phyloP scores from a whole-genome alignment of 2,329 filamentous ascomycete species.

The Clonostachys chloroleuca region DNA sequence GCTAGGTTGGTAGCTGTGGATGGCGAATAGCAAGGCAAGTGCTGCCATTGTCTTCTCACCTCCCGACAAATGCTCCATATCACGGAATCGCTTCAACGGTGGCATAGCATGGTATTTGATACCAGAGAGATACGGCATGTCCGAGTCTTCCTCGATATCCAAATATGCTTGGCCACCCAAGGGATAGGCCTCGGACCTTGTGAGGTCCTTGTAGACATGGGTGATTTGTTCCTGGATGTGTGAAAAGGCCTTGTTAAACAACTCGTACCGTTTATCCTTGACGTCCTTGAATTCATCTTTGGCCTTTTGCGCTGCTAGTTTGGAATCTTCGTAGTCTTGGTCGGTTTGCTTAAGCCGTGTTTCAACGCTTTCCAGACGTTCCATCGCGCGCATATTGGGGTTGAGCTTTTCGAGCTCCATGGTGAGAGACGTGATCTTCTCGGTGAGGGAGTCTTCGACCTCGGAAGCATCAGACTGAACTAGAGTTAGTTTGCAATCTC shows the following conservation, averaged over 20 bases:
- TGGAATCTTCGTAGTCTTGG: conserved; percentile 83
- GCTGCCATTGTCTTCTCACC: conserved; percentile 99
- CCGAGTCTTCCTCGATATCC: conserved; percentile 89
- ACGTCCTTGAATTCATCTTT: conserved; percentile 81
- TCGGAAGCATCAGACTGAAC: conserved; percentile 62
- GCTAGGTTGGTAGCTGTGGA: conserved; percentile 91
- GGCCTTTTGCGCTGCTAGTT: conserved; percentile 66
- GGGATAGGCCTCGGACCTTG: conserved; percentile 83
- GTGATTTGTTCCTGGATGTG: conserved; percentile 96
- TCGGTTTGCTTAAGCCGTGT: conserved; percentile 78
- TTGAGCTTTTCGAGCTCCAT: conserved; percentile 88
- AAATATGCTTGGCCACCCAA: conserved; percentile 87
- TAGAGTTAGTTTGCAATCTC: conserved; percentile 1
- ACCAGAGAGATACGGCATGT: conserved; percentile 90
- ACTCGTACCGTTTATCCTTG: conserved; percentile 77
- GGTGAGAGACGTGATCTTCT: conserved; percentile 71
- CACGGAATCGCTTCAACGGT: conserved; percentile 93
- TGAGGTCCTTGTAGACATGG: conserved; percentile 92
- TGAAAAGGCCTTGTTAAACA: conserved; percentile 92
- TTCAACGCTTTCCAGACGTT: conserved; percentile 83
- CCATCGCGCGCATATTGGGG: conserved; percentile 93
- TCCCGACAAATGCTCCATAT: conserved; percentile 97
- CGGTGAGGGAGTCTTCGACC: conserved; percentile 70
- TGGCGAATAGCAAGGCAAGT: conserved; percentile 90
- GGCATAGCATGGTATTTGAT: conserved; percentile 99